Percentiles rank a stretch among this genome's conserved stretches.
Evolutionary conservation across 306 rosid genomes (phyloP).

Genomic region (Cajanus cajan): DNA sequence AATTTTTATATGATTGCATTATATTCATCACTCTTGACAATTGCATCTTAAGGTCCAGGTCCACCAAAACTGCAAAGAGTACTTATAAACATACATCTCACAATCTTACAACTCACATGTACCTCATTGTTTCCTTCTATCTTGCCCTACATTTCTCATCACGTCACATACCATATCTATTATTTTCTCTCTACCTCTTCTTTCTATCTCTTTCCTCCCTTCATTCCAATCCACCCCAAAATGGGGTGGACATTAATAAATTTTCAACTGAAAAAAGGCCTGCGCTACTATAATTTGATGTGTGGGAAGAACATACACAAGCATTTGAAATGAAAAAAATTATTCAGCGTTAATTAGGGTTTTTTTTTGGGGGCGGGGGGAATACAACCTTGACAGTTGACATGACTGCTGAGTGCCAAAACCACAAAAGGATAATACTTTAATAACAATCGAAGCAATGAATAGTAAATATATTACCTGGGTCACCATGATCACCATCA

Average conservation of each 20-base stretch:
- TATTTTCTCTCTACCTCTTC: too few species aligned
- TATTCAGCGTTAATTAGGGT: not conserved
- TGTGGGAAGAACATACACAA: not conserved
- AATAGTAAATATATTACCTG: slow-evolving; percentile 48
- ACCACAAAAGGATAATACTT: slow-evolving; percentile 10
- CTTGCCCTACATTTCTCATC: too few species aligned
- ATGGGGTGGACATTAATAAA: too few species aligned
- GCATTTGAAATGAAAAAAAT: slow-evolving; percentile 15
- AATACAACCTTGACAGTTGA: not conserved
- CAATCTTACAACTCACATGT: too few species aligned
- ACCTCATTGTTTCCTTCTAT: too few species aligned
- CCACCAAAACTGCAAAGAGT: slow-evolving; percentile 1
- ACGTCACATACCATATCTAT: too few species aligned
- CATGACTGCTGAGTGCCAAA: slow-evolving; percentile 8
- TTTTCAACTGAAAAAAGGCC: not conserved
- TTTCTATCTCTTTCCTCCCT: too few species aligned
- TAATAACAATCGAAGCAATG: not conserved
- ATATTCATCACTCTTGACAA: slow-evolving; percentile 3
- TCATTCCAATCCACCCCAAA: too few species aligned
- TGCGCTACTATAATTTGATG: slow-evolving; percentile 1
- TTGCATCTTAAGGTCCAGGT: slow-evolving; percentile 18
- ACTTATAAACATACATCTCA: too few species aligned
- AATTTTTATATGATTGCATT: slow-evolving; percentile 20
- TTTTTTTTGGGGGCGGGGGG: not conserved
- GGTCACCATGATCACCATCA: slow-evolving; percentile 83